Evolutionary conservation across 2,329 filamentous ascomycete genomes (phyloP).

Genomic region (Scedosporium apiospermum): DNA sequence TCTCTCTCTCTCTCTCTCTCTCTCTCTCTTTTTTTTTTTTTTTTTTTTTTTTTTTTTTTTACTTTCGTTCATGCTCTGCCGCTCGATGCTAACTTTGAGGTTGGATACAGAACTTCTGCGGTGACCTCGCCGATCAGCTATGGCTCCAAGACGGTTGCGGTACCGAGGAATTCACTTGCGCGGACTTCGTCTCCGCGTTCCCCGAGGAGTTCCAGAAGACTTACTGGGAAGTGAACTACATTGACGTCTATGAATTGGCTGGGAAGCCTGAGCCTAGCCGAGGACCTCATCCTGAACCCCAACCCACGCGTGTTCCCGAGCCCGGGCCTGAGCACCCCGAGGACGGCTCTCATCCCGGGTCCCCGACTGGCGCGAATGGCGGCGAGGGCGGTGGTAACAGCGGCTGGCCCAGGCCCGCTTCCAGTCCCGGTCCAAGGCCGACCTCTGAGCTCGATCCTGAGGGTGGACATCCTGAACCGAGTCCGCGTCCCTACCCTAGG

Average conservation of each 20-base stretch:
- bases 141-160: not conserved
- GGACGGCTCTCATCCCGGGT: not conserved
- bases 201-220: constrained; percentile 32
- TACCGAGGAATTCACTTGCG: constrained; percentile 17
- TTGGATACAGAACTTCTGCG: not conserved
- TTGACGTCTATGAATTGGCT: constrained; percentile 32
- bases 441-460: too few relatives aligned
- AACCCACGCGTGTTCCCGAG: not conserved
- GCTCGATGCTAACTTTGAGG: not conserved
- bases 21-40: constrained; percentile 7
- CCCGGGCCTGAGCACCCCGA: not conserved
- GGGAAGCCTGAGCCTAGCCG: constrained; percentile 4
- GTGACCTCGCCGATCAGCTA: not conserved
- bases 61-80: too few relatives aligned
- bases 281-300: too few relatives aligned
- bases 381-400: not conserved
- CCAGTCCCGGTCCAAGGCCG: too few relatives aligned
- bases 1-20: constrained; percentile 7
- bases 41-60: too few relatives aligned
- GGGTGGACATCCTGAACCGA: too few relatives aligned
- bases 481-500: too few relatives aligned
- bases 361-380: not conserved
- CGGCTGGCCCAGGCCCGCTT: too few relatives aligned
- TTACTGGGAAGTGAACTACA: constrained; percentile 46
- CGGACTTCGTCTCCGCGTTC: constrained; percentile 35